Percentiles rank a stretch among this genome's conserved stretches.
These are phyloP conservation scores for Ganoderma multipileum DNA, from an alignment of 1,284 basidiomycete species.

Conservation along the genomic window DNA sequence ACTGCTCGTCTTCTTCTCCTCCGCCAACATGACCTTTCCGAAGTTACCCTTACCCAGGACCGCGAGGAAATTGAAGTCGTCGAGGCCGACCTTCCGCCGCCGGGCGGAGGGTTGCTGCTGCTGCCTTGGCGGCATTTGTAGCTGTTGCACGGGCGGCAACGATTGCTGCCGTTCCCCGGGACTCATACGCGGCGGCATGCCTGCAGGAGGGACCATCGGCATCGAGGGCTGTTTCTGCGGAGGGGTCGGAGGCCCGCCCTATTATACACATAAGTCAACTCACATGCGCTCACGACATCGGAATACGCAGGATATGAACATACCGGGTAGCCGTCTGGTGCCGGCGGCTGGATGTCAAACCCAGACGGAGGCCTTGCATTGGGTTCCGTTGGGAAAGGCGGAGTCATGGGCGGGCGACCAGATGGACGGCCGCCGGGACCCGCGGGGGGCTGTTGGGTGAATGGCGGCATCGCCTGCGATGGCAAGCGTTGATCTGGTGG, in stretches of 20 bases:
- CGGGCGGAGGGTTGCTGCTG: conserved; percentile 44
- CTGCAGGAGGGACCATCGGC: conserved; percentile 25
- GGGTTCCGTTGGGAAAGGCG: conserved; percentile 40
- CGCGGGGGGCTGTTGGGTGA: conserved; percentile 30
- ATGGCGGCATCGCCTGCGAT: conserved; percentile 31
- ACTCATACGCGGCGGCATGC: conserved; percentile 28
- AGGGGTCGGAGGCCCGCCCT: conserved; percentile 31
- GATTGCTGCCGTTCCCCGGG: conserved; percentile 38
- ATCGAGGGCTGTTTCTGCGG: conserved; percentile 45
- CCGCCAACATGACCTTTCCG: conserved; percentile 99
- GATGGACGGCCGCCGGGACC: conserved; percentile 25
- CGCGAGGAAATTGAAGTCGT: conserved; percentile 99
- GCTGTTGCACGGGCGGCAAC: conserved; percentile 33
- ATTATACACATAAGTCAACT: conserved; percentile 1
- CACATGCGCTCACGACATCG: not conserved
- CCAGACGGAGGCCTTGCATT: conserved; percentile 27
- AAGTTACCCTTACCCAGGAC: conserved; percentile 99
- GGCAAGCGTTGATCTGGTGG: conserved; percentile 25
- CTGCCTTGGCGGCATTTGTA: conserved; percentile 33
- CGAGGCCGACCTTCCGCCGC: conserved; percentile 91
- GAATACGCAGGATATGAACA: conserved; percentile 13
- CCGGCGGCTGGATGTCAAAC: conserved; percentile 34
- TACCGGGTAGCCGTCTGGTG: conserved; percentile 38
- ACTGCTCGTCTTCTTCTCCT: conserved; percentile 91
- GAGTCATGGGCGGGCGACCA: conserved; percentile 31